Conservation (phyloP, 139 green algal genomes). For the Coccomyxa sp. region DNA sequence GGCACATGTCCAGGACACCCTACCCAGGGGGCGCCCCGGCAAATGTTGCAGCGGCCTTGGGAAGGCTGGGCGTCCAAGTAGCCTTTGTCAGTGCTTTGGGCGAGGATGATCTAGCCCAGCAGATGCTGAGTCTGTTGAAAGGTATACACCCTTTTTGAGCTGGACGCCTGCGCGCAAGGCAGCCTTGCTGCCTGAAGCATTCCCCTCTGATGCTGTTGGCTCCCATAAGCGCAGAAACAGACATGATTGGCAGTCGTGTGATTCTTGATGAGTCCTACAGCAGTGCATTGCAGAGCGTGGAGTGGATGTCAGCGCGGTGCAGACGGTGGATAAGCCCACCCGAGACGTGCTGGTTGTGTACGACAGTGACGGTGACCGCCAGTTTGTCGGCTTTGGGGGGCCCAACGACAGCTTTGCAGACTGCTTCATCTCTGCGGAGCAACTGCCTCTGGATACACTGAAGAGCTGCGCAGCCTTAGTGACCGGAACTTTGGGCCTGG, state of each 20-base stretch:
- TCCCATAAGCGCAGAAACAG: too few species aligned
- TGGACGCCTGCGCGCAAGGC: not conserved
- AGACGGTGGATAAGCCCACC: constrained; percentile 52
- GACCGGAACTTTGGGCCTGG: constrained; percentile 79
- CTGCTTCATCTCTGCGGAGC: constrained; percentile 55
- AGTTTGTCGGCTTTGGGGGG: constrained; percentile 79
- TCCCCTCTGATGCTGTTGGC: not conserved
- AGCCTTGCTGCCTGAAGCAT: not conserved
- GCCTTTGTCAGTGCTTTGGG: constrained; percentile 71
- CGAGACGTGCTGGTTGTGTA: constrained; percentile 79
- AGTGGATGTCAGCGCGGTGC: constrained; percentile 58
- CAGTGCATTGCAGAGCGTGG: constrained; percentile 38
- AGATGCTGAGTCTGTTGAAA: constrained; percentile 65
- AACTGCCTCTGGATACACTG: constrained; percentile 61
- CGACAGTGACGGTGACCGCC: constrained; percentile 60
- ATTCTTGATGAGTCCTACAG: not conserved
- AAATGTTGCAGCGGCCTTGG: constrained; percentile 73
- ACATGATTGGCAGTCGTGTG: not conserved
- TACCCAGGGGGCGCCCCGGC: constrained; percentile 77
- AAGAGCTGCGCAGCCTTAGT: constrained; percentile 53
- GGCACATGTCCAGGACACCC: constrained; percentile 60
- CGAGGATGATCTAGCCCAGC: constrained; percentile 58
- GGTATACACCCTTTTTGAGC: constrained; percentile 37
- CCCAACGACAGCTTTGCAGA: constrained; percentile 65
- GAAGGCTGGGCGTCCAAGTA: constrained; percentile 45